A percentile compares a stretch with the other conserved stretches of the same genome.
phyloP scores from a whole-genome alignment of 2,329 filamentous ascomycete species.

The Grosmannia serpens region DNA sequence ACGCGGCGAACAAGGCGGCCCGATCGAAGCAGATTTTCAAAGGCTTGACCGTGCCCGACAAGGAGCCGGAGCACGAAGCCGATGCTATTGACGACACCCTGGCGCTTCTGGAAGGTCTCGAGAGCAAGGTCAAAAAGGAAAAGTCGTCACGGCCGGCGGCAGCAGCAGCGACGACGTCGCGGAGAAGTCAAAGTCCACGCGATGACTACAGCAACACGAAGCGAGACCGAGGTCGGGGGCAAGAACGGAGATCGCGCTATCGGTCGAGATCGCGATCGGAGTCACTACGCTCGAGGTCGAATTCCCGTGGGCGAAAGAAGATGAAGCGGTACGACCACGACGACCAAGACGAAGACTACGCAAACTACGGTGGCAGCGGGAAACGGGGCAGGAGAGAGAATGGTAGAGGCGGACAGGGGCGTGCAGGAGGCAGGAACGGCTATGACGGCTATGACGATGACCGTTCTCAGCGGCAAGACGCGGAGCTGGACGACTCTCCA shows the following conservation, averaged over 20 bases:
- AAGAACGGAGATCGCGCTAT: conserved; percentile 28
- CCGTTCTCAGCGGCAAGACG: conserved; percentile 48
- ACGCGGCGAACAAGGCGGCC: conserved; percentile 24
- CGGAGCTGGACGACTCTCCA: conserved; percentile 71
- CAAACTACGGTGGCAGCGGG: conserved; percentile 28
- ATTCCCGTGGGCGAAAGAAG: conserved; percentile 28
- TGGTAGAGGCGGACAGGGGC: conserved; percentile 22
- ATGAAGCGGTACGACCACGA: conserved; percentile 19
- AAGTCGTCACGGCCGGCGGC: conserved; percentile 13
- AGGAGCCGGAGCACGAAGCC: conserved; percentile 30
- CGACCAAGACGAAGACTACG: conserved; percentile 15
- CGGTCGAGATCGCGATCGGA: conserved; percentile 27
- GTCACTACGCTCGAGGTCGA: conserved; percentile 27
- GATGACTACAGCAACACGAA: conserved; percentile 18
- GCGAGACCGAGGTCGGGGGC: conserved; percentile 37
- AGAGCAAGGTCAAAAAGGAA: conserved; percentile 43
- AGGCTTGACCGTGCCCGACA: conserved; percentile 78
- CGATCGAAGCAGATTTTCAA: conserved; percentile 64
- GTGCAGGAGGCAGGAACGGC: conserved; percentile 20
- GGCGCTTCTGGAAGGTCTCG: conserved; percentile 77
- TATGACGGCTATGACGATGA: conserved; percentile 27
- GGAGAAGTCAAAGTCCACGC: conserved; percentile 5
- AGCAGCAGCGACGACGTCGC: background rate
- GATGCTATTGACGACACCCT: conserved; percentile 88
- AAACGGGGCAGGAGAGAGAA: conserved; percentile 27